Percentiles rank a stretch among this genome's conserved stretches.
Evolutionary conservation across 1,139 yeast genomes (phyloP).

Genomic region (Geotrichum australiense): DNA sequence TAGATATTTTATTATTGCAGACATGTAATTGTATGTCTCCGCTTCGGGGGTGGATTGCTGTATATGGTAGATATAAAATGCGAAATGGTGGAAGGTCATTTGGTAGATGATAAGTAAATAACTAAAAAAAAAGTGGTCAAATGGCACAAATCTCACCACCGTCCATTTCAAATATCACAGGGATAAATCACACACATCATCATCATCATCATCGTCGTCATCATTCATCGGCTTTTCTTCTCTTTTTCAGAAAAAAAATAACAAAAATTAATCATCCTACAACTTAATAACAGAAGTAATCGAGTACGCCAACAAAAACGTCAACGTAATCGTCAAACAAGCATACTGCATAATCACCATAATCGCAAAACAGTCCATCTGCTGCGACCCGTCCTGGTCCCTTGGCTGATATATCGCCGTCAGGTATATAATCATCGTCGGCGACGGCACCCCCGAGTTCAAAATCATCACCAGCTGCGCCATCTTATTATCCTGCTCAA

Average conservation of each 20-base stretch:
- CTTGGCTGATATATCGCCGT: conserved; percentile 76
- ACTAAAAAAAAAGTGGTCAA: too few species aligned
- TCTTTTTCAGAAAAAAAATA: background rate
- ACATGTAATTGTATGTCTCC: too few species aligned
- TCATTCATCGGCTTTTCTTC: too few species aligned
- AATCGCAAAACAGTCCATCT: conserved; percentile 78
- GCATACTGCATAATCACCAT: conserved; percentile 64
- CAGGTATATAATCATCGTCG: conserved; percentile 74
- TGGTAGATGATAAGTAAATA: too few species aligned
- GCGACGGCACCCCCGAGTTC: conserved; percentile 76
- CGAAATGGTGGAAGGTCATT: too few species aligned
- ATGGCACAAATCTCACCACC: too few species aligned
- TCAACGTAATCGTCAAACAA: conserved; percentile 52
- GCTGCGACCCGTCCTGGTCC: conserved; percentile 45
- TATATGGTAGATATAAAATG: too few species aligned
- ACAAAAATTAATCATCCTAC: background rate
- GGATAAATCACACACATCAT: too few species aligned
- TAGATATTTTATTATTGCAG: too few species aligned
- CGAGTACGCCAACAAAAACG: conserved; percentile 39
- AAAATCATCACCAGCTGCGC: conserved; percentile 65
- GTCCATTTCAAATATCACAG: too few species aligned
- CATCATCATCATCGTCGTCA: too few species aligned
- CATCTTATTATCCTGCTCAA: conserved; percentile 44
- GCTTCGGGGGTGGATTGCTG: too few species aligned
- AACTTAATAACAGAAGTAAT: conserved; percentile 22